phyloP scores from a whole-genome alignment of 179 eudicot species.

The Vitellaria paradoxa region DNA sequence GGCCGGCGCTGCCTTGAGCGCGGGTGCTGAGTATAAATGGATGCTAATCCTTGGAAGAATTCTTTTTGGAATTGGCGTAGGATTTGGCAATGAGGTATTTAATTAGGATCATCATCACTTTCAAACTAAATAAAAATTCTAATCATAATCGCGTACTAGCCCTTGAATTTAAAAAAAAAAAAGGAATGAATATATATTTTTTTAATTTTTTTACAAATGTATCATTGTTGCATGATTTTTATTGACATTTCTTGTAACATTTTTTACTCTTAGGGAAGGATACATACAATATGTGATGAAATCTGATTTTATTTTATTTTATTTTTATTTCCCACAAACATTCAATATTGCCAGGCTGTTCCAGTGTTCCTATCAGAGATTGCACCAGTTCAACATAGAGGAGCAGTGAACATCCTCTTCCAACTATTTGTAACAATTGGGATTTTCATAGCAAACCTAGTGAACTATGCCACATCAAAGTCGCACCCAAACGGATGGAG shows the following conservation, averaged over 20 bases:
- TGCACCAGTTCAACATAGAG: constrained; percentile 62
- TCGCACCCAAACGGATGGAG: constrained; percentile 45
- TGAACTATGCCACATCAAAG: constrained; percentile 30
- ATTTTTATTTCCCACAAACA: too few species aligned
- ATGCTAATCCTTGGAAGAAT: constrained; percentile 23
- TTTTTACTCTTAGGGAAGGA: too few species aligned
- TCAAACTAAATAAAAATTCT: too few species aligned
- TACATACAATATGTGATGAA: too few species aligned
- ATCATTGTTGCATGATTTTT: too few species aligned
- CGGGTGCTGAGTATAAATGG: constrained; percentile 10
- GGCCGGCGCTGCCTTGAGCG: constrained; percentile 18
- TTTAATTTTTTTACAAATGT: too few species aligned
- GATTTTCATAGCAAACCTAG: constrained; percentile 36
- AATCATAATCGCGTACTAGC: too few species aligned
- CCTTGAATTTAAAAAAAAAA: too few species aligned
- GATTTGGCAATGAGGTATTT: constrained; percentile 27
- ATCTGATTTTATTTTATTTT: too few species aligned
- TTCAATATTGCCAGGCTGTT: constrained; percentile 40
- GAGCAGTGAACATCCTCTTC: constrained; percentile 69
- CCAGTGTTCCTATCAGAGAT: constrained; percentile 69
- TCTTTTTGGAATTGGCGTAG: constrained; percentile 24
- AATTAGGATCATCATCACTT: too few species aligned
- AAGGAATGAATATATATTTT: too few species aligned
- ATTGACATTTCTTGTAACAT: too few species aligned
- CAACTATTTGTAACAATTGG: constrained; percentile 65